Base-by-base conservation (phyloP, 345 rosid species). In the Citropsis articulata region DNA sequence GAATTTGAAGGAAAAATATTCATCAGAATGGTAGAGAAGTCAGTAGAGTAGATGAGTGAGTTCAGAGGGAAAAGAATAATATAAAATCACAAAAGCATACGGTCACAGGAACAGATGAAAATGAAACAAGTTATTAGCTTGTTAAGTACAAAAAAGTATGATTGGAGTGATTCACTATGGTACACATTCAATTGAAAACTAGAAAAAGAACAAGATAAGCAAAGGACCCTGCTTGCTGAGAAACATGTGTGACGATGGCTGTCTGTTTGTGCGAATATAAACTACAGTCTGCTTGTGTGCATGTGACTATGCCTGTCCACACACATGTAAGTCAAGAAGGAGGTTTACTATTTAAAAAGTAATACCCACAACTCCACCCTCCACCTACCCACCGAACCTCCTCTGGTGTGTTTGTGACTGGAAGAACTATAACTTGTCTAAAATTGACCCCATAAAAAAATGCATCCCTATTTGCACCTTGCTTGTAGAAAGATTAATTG, bases 1-100 rank as follows among this genome's bases (percentile, higher is more conserved):
- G 40, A 66, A 78, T 56, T 19, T 42, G 77, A 71, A 70, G 24
- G 21, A 75, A 56, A 62, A 71, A n/a, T 48, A 30, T 31, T 30
- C 42, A 45, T 65, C 38, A 65, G 42, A 69, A 56, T 38, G 64
- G 56, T 45, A 24, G 22, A 73, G 50, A 45, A 45, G 16, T 45
- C 50, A 45, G 18, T 12, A 45, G 5, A 12, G 7, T 68, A 62
- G 0, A 24, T 9, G 36, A 19, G 27, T 30, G 42, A 50, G 7
- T 9, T 28, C 13, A 3, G 68, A 19, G 24, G 30, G 38, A 50
- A 50, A 50, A 27, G 14, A 31, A 66, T 66, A 33, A 33, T 10
- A 66, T 66, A 33, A 66, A 33, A 66, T 38, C 6, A 33, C 69
- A 66, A 42, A 66, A 66, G n/a, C 45, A 35, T 24, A 12, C n/a